phyloP scores from a whole-genome alignment of 345 rosid genomes.

The Citrus unshiu region DNA sequence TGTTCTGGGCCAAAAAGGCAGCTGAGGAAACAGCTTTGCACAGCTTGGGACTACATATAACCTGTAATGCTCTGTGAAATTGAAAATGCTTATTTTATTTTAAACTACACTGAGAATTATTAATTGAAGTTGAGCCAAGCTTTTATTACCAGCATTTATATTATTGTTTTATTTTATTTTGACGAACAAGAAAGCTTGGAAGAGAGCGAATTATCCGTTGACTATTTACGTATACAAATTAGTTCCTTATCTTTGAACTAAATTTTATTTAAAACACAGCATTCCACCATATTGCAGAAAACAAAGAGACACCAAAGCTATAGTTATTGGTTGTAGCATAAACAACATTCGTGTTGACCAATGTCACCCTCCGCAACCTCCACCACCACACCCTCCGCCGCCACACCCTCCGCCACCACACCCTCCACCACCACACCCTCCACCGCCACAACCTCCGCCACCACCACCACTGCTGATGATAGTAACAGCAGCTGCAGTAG shows the following conservation, averaged over 20 bases:
- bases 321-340: too few species aligned
- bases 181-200: neutral
- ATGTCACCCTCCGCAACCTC: neutral
- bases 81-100: too few species aligned
- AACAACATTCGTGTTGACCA: neutral
- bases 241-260: neutral
- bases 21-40: neutral
- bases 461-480: neutral
- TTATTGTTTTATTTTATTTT: too few species aligned
- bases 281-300: neutral
- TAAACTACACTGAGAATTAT: neutral
- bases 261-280: neutral
- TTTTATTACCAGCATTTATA: neutral
- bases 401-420: neutral
- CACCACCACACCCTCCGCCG: too few species aligned
- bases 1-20: neutral
- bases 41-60: neutral
- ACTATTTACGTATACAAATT: too few species aligned
- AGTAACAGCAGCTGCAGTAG: neutral
- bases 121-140: neutral
- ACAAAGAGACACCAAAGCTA: neutral
- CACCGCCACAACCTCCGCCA: neutral
- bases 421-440: neutral
- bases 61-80: neutral
- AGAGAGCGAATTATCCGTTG: too few species aligned